Evolutionary conservation across 305 asterid genomes (phyloP), one percentile per base, ranked within the genome.

Genomic region (Fraxinus paxiana): DNA sequence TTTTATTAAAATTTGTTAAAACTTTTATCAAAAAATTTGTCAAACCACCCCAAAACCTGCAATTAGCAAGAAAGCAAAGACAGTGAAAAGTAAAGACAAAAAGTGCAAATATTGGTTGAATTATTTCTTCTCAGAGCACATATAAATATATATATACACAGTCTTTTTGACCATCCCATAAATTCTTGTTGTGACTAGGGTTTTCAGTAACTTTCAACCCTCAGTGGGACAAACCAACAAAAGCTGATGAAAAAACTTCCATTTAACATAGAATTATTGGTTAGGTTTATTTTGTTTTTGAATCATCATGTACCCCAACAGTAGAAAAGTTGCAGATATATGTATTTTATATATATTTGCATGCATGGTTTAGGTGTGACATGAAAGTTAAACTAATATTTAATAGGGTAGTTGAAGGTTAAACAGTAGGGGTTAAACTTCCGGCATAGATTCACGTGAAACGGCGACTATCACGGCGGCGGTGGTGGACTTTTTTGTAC

Each of bases 391-490:
- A 12, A 28, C 2, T 30, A 34, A 48, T 77, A 79, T 70, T 83
- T 69, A 72, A 72, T 34, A 61, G 69, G 79, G 79, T 75, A 6
- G 79, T 75, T 75, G 79, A 26, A 43, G 38, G 41, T 5, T 15
- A 10, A 28, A 38, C 37, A 5, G 20, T 13, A 46, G 38, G 6
- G 31, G 15, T 9, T 9, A n/a, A 41, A 9, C 13, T 75, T 38
- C 35, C 37, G 22, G 79, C 38, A 59, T 33, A 59, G 22, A 33
- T 34, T 73, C 78, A 80, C 73, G 83, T 72, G 74, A 80, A 17
- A 18, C 73, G 78, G 78, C 63, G 61, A 80, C 28, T 54, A 72
- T 80, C 56, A 26, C 61, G 73, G 83, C 77, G 72, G 41, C 43
- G 37, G 12, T 59, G 41, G 74, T 59, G 41, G 74, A 69, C 74